Conservation (phyloP, 257 asterid species). For the Anisodus acutangulus region DNA sequence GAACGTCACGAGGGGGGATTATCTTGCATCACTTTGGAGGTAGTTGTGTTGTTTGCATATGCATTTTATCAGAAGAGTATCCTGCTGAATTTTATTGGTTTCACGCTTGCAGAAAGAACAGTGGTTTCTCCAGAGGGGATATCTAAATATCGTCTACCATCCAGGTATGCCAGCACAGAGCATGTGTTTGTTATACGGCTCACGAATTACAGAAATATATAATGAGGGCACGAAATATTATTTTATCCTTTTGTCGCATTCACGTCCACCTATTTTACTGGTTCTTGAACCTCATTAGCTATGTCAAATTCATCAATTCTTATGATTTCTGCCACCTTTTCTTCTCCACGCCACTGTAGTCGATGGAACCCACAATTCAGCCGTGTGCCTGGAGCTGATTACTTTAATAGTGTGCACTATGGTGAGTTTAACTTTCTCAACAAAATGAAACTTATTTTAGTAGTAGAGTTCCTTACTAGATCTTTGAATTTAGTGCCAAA, state of each 20-base stretch:
- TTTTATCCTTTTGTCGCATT: no score
- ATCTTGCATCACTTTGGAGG: conserved; percentile 95
- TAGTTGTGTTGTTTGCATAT: conserved; percentile 10
- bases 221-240: no score
- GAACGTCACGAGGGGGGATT: conserved; percentile 84
- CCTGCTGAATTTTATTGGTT: no score
- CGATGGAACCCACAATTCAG: conserved; percentile 84
- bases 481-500: conserved; percentile 1
- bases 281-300: not conserved
- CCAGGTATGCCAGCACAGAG: no score
- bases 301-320: not conserved
- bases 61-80: no score
- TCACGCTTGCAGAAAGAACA: no score
- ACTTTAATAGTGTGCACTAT: conserved; percentile 54
- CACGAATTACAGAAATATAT: no score
- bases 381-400: conserved; percentile 61
- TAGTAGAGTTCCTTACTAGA: not conserved
- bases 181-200: no score
- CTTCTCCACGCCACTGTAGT: conserved; percentile 43
- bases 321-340: not conserved
- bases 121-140: no score
- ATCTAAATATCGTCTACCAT: no score
- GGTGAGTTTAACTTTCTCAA: conserved; percentile 50
- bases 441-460: not conserved
- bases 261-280: not conserved